phyloP scores from a whole-genome alignment of 306 rosid species.

The Oemleria cerasiformis region DNA sequence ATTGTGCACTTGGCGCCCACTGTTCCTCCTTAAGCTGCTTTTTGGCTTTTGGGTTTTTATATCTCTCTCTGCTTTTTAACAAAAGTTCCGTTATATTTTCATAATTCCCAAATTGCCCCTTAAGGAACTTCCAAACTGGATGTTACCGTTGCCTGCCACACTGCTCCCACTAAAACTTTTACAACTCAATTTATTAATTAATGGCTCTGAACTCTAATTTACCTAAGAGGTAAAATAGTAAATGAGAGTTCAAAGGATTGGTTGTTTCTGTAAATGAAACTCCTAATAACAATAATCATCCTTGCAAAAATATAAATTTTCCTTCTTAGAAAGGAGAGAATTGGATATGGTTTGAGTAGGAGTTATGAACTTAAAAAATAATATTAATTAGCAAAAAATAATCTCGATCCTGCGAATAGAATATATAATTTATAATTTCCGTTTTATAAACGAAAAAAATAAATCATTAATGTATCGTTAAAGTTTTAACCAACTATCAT shows the following conservation, averaged over 20 bases:
- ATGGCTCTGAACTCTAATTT: constrained; percentile 4
- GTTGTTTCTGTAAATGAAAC: background rate
- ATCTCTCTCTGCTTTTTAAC: constrained; percentile 13
- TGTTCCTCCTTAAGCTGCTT: background rate
- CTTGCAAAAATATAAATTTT: constrained; percentile 6
- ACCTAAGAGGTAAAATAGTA: constrained; percentile 9
- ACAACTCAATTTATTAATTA: constrained; percentile 18
- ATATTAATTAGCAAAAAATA: background rate
- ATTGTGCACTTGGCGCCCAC: constrained; percentile 48
- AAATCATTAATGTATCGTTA: background rate
- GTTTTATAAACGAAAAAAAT: background rate
- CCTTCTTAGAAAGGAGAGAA: background rate
- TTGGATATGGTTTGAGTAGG: background rate
- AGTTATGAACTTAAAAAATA: background rate
- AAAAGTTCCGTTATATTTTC: constrained; percentile 64
- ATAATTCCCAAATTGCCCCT: constrained; percentile 58
- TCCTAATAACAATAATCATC: background rate
- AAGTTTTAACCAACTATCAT: no score
- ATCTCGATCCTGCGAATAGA: no score
- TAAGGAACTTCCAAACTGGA: constrained; percentile 69
- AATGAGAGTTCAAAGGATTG: background rate
- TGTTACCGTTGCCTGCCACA: constrained; percentile 80
- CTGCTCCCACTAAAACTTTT: constrained; percentile 36
- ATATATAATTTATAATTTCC: no score
- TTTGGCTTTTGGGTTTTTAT: constrained; percentile 17